Conservation (phyloP, 805 yeast species). For the Saturnispora galanensis region DNA sequence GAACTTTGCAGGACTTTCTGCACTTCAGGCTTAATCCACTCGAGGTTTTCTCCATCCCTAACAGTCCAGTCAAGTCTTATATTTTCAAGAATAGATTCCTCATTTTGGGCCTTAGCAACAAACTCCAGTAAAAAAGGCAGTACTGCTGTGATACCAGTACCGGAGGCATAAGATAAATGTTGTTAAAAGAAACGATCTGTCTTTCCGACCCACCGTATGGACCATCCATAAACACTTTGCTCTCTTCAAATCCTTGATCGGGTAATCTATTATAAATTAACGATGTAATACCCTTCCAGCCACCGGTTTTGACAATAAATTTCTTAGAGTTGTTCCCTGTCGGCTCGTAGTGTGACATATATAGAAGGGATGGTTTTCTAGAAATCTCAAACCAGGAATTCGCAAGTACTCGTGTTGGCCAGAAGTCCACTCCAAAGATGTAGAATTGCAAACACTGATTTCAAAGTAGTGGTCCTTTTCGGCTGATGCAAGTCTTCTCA, state of each 20-base stretch:
- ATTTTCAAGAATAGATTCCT: too few relatives aligned
- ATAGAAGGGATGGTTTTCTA: constrained; percentile 50
- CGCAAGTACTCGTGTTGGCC: constrained; percentile 49
- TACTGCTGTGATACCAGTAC: constrained; percentile 44
- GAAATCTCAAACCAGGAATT: constrained; percentile 32
- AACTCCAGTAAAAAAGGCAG: constrained; percentile 30
- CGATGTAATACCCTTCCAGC: constrained; percentile 34
- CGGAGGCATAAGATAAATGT: constrained; percentile 33
- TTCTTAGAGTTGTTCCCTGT: constrained; percentile 25
- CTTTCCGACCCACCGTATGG: constrained; percentile 50
- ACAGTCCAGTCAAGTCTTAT: constrained; percentile 40
- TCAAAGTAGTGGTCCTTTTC: constrained; percentile 28
- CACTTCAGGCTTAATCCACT: constrained; percentile 34
- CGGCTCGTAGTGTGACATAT: constrained; percentile 27
- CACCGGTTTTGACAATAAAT: constrained; percentile 35
- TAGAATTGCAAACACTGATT: constrained; percentile 24
- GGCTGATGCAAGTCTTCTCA: constrained; percentile 27
- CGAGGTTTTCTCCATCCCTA: constrained; percentile 24
- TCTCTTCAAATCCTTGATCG: constrained; percentile 18
- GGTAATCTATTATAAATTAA: constrained; percentile 24
- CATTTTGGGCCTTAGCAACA: constrained; percentile 15
- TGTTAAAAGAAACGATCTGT: constrained; percentile 35
- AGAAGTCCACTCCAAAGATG: constrained; percentile 37
- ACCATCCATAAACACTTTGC: constrained; percentile 39
- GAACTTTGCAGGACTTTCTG: constrained; percentile 22